phyloP scores from a whole-genome alignment of 164 flowering plant genomes.

The Stephania yunnanensis region DNA sequence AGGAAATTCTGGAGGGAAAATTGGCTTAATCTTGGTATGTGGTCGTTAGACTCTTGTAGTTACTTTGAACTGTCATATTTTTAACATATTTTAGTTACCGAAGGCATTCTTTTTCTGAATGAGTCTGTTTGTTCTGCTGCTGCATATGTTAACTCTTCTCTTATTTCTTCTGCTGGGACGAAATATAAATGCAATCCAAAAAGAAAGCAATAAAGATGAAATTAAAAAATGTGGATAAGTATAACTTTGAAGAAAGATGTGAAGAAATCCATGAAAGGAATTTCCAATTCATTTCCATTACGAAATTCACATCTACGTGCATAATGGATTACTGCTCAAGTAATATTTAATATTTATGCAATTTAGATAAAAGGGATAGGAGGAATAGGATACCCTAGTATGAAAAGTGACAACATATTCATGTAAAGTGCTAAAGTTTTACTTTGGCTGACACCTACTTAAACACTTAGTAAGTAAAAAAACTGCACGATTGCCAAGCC shows the following conservation, averaged over 20 bases:
- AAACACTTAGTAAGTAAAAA: too few relatives aligned
- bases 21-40: neutral
- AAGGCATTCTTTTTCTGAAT: neutral
- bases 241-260: neutral
- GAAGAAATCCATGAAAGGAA: neutral
- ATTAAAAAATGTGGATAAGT: neutral
- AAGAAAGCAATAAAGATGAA: neutral
- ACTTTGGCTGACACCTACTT: too few relatives aligned
- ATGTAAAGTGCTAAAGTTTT: too few relatives aligned
- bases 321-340: too few relatives aligned
- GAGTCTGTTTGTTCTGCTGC: neutral
- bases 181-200: neutral
- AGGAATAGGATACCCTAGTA: too few relatives aligned
- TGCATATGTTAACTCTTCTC: neutral
- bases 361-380: too few relatives aligned
- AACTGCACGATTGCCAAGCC: too few relatives aligned
- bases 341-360: too few relatives aligned
- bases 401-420: too few relatives aligned
- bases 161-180: neutral
- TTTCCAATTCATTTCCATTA: too few relatives aligned
- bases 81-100: neutral
- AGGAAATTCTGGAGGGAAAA: neutral
- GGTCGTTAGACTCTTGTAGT: neutral
- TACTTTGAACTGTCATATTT: neutral
- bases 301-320: too few relatives aligned